Base-by-base conservation (phyloP, 306 rosid species). In the Sphenostylis stenocarpa region DNA sequence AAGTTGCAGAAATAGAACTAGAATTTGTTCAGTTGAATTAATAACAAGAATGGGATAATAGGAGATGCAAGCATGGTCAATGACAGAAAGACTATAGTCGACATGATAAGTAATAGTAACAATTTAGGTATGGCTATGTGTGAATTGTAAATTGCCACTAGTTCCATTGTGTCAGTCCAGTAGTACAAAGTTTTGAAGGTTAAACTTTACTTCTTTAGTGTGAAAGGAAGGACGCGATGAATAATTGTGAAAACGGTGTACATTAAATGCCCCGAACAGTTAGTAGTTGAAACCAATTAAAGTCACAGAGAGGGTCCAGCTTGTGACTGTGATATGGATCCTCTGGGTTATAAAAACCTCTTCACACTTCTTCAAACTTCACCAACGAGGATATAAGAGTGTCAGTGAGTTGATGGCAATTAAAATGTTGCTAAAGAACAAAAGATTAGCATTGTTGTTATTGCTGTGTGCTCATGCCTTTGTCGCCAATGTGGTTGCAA, bases 281-380 rank as follows among this genome's bases (percentile, higher is more conserved):
- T 89, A 34, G 96, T 53, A 0, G 98, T 89, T 93, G 96, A 81
- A 85, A 39, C 11, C 48, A 48, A 76, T 81, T 86, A 71, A 89
- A 64, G 82, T 57, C 31, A 0, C 19, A 24, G 38, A 23, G 53
- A 48, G 76, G 44, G 55, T 14, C 21, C 16, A 12, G 31, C 28
- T 65, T 5, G 31, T 65, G 51, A 38, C 1, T 20, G 70, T 20
- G 34, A 56, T 49, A 15, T 19, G 10, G 8, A 12, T 69, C 16
- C 60, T 60, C 2, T 17, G 63, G 12, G 10, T 56, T 81, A 87
- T 85, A 84, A 77, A 85, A 80, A 3, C 44, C 65, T 64, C 55
- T 14, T 29, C 36, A 19, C 38, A 80, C 65, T 57, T 16, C 17
- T 67, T 20, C 24, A 58, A 23, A 44, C 48, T 70, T 10, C 77